A percentile compares a stretch with the other conserved stretches of the same genome.
Evolutionary conservation across 2,329 filamentous ascomycete species (phyloP).

Genomic region (Apiospora pterosperma): DNA sequence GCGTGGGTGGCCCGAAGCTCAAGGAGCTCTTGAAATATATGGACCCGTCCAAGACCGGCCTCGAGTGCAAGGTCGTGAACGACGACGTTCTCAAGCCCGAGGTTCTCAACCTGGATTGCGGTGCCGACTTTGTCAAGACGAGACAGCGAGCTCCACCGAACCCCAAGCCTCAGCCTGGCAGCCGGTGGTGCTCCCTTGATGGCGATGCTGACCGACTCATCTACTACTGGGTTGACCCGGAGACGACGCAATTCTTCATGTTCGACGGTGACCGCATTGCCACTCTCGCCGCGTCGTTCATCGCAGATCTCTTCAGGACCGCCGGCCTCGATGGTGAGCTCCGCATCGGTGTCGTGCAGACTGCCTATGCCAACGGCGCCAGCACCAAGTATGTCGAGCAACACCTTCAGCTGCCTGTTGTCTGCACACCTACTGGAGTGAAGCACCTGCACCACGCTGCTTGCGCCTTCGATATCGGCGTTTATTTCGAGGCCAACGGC

Average conservation of each 20-base stretch:
- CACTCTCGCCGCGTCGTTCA: slow-evolving; percentile 88
- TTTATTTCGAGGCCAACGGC: slow-evolving; percentile 98
- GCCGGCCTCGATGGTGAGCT: slow-evolving; percentile 77
- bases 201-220: slow-evolving; percentile 94
- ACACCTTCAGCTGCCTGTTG: slow-evolving; percentile 81
- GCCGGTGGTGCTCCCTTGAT: slow-evolving; percentile 86
- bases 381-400: slow-evolving; percentile 90
- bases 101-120: slow-evolving; percentile 86
- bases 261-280: slow-evolving; percentile 97
- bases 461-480: slow-evolving; percentile 87
- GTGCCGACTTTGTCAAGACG: slow-evolving; percentile 97
- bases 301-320: slow-evolving; percentile 79
- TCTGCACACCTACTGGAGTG: slow-evolving; percentile 92
- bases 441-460: slow-evolving; percentile 98
- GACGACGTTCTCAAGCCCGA: slow-evolving; percentile 91
- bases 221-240: slow-evolving; percentile 86
- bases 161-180: slow-evolving; percentile 71
- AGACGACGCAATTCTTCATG: slow-evolving; percentile 76
- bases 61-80: slow-evolving; percentile 86
- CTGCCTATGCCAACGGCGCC: slow-evolving; percentile 94
- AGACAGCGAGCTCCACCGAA: slow-evolving; percentile 85
- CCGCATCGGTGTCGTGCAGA: slow-evolving; percentile 93
- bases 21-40: slow-evolving; percentile 81
- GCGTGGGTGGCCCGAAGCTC: slow-evolving; percentile 90
- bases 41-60: slow-evolving; percentile 62